phyloP scores from a whole-genome alignment of 2,329 filamentous ascomycete genomes.

The Aspergillus sclerotialis region DNA sequence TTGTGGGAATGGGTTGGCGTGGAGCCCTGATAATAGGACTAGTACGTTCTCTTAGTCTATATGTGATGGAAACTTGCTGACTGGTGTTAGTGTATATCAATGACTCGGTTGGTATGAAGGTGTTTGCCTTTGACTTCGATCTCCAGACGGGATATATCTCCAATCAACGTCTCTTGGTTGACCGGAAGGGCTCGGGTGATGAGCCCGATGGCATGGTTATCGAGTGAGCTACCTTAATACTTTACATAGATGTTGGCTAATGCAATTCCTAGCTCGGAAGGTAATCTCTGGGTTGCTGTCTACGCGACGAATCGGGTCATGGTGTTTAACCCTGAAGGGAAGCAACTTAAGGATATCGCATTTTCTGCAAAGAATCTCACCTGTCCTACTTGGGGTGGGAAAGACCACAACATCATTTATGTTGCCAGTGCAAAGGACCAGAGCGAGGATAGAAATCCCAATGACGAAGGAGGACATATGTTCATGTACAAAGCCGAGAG shows the following conservation, averaged over 20 bases:
- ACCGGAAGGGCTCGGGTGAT: slow-evolving; percentile 18
- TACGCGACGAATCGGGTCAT: slow-evolving; percentile 27
- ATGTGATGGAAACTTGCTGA: not conserved
- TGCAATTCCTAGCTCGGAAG: slow-evolving; percentile 19
- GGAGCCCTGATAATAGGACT: slow-evolving; percentile 31
- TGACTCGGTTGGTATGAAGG: slow-evolving; percentile 26
- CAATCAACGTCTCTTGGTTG: slow-evolving; percentile 22
- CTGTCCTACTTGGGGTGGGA: slow-evolving; percentile 33
- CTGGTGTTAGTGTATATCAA: slow-evolving; percentile 25
- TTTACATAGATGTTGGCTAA: not conserved
- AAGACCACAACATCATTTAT: slow-evolving; percentile 27
- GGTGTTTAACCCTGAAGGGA: slow-evolving; percentile 26
- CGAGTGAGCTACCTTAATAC: slow-evolving; percentile 24
- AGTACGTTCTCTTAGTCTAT: slow-evolving; percentile 12
- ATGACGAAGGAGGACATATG: slow-evolving; percentile 33
- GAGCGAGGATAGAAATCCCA: slow-evolving; percentile 8
- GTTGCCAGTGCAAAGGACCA: slow-evolving; percentile 23
- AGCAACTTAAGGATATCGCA: slow-evolving; percentile 27
- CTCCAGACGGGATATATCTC: slow-evolving; percentile 23
- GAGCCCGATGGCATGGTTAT: slow-evolving; percentile 35
- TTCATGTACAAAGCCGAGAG: slow-evolving; percentile 22
- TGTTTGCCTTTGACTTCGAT: slow-evolving; percentile 29
- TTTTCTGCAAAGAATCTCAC: slow-evolving; percentile 27
- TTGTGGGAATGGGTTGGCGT: slow-evolving; percentile 31
- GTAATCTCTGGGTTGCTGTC: slow-evolving; percentile 33